A percentile compares a stretch with the other conserved stretches of the same genome.
Evolutionary conservation across 371 early-diverging fungal species (phyloP).

Genomic region (Polyrhizophydium stewartii): DNA sequence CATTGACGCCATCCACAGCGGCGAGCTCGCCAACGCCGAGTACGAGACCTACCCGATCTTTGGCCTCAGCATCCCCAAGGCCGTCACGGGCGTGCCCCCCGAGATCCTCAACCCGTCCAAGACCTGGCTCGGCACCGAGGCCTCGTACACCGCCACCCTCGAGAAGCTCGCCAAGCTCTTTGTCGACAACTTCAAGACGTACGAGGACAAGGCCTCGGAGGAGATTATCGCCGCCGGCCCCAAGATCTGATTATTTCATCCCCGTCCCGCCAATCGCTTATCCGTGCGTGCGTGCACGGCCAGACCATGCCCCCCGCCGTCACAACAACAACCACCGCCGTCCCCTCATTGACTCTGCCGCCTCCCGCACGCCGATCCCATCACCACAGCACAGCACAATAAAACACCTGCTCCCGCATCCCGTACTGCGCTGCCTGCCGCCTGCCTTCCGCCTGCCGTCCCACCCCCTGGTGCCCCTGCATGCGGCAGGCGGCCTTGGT

Average conservation of each 20-base stretch:
- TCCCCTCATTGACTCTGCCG: no score
- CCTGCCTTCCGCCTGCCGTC: no score
- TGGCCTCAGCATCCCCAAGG: constrained; percentile 79
- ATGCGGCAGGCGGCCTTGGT: no score
- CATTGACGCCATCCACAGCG: constrained; percentile 93
- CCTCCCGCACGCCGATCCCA: no score
- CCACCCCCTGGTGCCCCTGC: no score
- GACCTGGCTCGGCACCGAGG: constrained; percentile 74
- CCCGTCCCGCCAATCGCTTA: no score
- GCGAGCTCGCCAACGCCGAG: constrained; percentile 78
- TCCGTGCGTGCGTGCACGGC: no score
- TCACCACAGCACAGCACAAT: no score
- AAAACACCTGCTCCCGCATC: no score
- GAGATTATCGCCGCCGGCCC: constrained; percentile 15
- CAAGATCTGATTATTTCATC: constrained; percentile 8
- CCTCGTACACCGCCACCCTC: constrained; percentile 62
- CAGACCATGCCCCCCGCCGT: no score
- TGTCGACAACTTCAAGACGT: constrained; percentile 84
- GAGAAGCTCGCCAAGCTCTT: constrained; percentile 80
- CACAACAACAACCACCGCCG: no score
- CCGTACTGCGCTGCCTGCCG: no score
- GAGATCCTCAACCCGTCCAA: constrained; percentile 84
- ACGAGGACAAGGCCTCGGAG: constrained; percentile 56
- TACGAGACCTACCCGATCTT: constrained; percentile 81
- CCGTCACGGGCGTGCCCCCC: constrained; percentile 69